phyloP scores from a whole-genome alignment of 148 eudicot species.

The Polygonum aviculare region DNA sequence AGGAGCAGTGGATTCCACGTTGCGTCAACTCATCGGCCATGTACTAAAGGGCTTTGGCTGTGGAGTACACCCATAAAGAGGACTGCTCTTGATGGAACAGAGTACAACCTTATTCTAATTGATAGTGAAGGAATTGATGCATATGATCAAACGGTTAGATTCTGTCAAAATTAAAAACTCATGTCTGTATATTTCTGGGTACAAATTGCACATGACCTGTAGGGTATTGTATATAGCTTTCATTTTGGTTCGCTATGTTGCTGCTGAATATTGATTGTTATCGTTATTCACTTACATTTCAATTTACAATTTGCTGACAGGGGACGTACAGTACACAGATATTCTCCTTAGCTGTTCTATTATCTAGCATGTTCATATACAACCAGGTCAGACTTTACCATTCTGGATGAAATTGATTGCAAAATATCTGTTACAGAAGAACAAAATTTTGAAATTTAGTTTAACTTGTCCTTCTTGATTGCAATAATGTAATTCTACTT shows the following conservation, averaged over 20 bases:
- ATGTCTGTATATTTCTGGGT: neutral
- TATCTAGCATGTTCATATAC: constrained; percentile 96
- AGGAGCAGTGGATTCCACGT: constrained; percentile 94
- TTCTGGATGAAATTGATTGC: neutral
- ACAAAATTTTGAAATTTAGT: neutral
- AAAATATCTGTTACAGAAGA: neutral
- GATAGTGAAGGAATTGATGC: constrained; percentile 99
- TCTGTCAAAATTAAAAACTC: neutral
- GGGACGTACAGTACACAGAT: constrained; percentile 97
- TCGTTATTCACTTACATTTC: neutral
- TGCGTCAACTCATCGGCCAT: constrained; percentile 88
- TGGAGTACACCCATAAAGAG: constrained; percentile 94
- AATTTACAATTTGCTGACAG: constrained; percentile 30
- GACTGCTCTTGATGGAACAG: constrained; percentile 93
- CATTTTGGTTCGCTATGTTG: neutral
- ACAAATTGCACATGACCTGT: neutral
- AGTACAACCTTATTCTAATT: constrained; percentile 79
- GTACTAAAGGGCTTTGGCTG: constrained; percentile 97
- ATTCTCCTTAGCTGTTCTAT: constrained; percentile 89
- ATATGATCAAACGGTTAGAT: constrained; percentile 90
- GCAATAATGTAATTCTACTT: neutral
- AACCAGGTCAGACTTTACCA: constrained; percentile 63
- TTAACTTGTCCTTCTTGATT: neutral
- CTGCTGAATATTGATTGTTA: neutral
- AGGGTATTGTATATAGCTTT: too few species aligned